These are phyloP conservation scores for Wallacemonas sp. DNA, from an alignment of 208 protist genomes.

Conservation along the genomic window DNA sequence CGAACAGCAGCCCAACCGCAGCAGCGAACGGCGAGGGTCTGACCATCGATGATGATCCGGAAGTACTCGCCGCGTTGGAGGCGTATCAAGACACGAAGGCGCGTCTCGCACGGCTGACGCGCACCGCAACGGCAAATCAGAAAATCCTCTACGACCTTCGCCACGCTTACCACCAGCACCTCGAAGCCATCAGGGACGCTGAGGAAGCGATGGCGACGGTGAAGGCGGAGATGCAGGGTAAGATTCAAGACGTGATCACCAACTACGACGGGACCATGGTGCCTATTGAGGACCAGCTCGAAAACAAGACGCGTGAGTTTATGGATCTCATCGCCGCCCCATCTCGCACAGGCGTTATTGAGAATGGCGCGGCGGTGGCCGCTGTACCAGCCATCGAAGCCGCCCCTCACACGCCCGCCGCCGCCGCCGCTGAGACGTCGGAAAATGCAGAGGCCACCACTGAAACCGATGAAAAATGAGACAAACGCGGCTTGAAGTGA, in stretches of 20 bases:
- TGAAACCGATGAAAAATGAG: not conserved
- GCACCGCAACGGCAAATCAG: slow-evolving; percentile 13
- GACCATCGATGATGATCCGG: not conserved
- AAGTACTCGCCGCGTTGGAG: slow-evolving; percentile 12
- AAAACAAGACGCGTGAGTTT: slow-evolving; percentile 60
- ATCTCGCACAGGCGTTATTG: not conserved
- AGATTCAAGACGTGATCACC: slow-evolving; percentile 46
- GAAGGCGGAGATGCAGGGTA: slow-evolving; percentile 29
- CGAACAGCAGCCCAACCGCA: not conserved
- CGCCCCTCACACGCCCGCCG: no score
- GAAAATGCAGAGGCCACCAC: not conserved
- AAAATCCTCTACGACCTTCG: slow-evolving; percentile 34
- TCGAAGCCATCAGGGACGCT: slow-evolving; percentile 38
- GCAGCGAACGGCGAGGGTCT: not conserved
- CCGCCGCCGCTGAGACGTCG: not conserved
- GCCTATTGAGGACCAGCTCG: slow-evolving; percentile 65
- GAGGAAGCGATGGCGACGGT: slow-evolving; percentile 34
- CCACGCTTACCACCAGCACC: slow-evolving; percentile 46
- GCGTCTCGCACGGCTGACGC: slow-evolving; percentile 12
- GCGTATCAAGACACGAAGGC: slow-evolving; percentile 24
- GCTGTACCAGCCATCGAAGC: not conserved
- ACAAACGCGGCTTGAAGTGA: no score
- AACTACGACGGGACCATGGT: slow-evolving; percentile 85
- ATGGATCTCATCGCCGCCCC: slow-evolving; percentile 21
- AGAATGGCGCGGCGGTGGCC: slow-evolving; percentile 11